Conservation (phyloP, 352 stramenopile genomes). For the Pythium myriotylum region DNA sequence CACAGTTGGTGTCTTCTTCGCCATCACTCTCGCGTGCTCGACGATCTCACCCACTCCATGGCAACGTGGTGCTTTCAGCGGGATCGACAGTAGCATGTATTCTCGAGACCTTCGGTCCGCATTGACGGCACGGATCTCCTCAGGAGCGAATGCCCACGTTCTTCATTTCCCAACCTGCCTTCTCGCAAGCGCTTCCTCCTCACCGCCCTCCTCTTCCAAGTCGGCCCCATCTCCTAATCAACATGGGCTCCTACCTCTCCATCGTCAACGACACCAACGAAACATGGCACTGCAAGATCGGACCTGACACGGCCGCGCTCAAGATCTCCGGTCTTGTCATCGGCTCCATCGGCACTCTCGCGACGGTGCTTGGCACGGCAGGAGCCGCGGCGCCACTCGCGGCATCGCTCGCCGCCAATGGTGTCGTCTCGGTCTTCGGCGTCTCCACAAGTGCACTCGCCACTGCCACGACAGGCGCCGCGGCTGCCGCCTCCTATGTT, state of each 20-base stretch:
- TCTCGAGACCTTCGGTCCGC: no score
- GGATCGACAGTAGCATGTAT: no score
- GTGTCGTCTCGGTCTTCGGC: constrained; percentile 18
- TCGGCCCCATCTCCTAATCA: no score
- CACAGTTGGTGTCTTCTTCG: no score
- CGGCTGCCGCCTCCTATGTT: no score
- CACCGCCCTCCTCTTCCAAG: neutral
- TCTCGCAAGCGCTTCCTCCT: neutral
- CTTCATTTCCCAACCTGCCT: neutral
- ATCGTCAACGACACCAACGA: constrained; percentile 30
- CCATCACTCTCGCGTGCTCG: no score
- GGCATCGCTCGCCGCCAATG: constrained; percentile 2
- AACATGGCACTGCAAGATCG: constrained; percentile 20
- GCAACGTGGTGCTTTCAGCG: no score
- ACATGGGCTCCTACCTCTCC: constrained; percentile 33
- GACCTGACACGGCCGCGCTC: constrained; percentile 23
- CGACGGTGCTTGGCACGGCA: constrained; percentile 11
- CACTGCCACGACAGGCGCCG: no score
- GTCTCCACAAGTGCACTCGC: constrained; percentile 18
- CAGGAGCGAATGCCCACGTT: no score
- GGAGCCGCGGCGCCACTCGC: constrained; percentile 11
- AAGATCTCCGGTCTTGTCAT: constrained; percentile 23
- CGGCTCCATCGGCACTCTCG: constrained; percentile 7
- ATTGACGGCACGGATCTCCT: no score
- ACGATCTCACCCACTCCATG: no score